Base-by-base conservation (phyloP, 2,329 filamentous ascomycete genomes). In the Sporothrix globosa region DNA sequence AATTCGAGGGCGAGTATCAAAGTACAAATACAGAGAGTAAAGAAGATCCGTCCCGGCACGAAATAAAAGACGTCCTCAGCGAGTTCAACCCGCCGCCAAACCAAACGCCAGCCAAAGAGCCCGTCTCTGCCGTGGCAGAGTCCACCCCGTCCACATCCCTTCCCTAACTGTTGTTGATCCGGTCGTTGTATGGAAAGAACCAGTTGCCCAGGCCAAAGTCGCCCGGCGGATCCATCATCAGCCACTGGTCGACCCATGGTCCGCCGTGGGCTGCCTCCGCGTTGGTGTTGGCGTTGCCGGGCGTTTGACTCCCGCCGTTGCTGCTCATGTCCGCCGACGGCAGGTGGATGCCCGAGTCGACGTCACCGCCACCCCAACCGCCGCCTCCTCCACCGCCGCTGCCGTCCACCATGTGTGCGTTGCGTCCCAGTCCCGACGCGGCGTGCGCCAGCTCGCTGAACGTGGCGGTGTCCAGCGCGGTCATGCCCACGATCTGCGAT, bases 121-220 rank as follows among this genome's bases (percentile, higher is more conserved):
- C 27, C 27, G 27, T 30, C 27, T 30, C 3, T 30, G 27, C 27
- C 27, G 3, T 27, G 27, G 2, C 5, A 3, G 27, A 21, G 50
- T 21, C 50, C 21, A 27, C n/a, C n/a, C 5, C 17, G 10, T 13
- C 52, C n/a, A 24, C 19, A 7, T 3, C 50, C 19, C n/a, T n/a
- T n/a, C 10, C 39, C n/a, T 34, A 70, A 24, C 48, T 48, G 48
- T 53, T 68, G 50, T 71, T 53, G 24, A 73, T 70, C 17, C 52
- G 68, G 52, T 73, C 71, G 68, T 73, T 73, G 52, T 67, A 70
- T 0, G 73, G 73, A 41, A 71, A 74, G 39, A 74, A 73, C 71
- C 71, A 74, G 69, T 71, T 74, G 41, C 53, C 56, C 9, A 68
- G 54, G 10, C 66, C 71, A 69, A 72, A 71, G 10, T 73, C 71